These are phyloP conservation scores for Aplosporella prunicola DNA, from an alignment of 2,329 filamentous ascomycete genomes.

Conservation along the genomic window DNA sequence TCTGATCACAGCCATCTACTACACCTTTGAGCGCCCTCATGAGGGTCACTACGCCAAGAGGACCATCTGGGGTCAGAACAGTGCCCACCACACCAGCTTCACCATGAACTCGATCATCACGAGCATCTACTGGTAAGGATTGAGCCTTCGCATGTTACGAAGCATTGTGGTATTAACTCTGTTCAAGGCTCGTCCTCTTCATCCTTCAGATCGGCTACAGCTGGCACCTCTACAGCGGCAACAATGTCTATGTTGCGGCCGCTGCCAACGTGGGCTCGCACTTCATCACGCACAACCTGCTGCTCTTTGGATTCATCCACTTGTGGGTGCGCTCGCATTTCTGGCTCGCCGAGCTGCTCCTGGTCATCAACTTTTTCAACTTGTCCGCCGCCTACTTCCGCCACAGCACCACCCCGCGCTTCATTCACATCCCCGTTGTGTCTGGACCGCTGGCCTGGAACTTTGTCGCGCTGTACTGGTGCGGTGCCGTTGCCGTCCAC, in stretches of 20 bases:
- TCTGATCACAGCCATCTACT: constrained; percentile 64
- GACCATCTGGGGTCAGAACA: constrained; percentile 69
- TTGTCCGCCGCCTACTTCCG: constrained; percentile 71
- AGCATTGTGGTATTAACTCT: background rate
- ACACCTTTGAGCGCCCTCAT: constrained; percentile 54
- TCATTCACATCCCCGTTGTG: constrained; percentile 67
- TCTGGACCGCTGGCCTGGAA: constrained; percentile 78
- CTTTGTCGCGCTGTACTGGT: constrained; percentile 80
- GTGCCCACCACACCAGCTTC: constrained; percentile 59
- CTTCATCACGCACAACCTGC: constrained; percentile 77
- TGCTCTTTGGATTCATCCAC: constrained; percentile 73
- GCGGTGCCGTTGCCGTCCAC: constrained; percentile 71
- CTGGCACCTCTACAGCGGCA: constrained; percentile 62
- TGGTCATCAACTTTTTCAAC: constrained; percentile 76
- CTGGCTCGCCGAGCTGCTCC: constrained; percentile 63
- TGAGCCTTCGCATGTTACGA: background rate
- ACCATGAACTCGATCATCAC: constrained; percentile 56
- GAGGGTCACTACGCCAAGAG: constrained; percentile 47
- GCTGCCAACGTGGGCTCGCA: constrained; percentile 72
- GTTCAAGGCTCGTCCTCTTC: constrained; percentile 49
- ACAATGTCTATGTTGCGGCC: constrained; percentile 52
- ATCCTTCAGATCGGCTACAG: constrained; percentile 68
- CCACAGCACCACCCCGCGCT: constrained; percentile 59
- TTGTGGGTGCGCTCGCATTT: constrained; percentile 72
- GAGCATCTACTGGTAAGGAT: constrained; percentile 63